Conservation (phyloP, 2,329 filamentous ascomycete genomes). For the Chrysosporium keratinophilum region DNA sequence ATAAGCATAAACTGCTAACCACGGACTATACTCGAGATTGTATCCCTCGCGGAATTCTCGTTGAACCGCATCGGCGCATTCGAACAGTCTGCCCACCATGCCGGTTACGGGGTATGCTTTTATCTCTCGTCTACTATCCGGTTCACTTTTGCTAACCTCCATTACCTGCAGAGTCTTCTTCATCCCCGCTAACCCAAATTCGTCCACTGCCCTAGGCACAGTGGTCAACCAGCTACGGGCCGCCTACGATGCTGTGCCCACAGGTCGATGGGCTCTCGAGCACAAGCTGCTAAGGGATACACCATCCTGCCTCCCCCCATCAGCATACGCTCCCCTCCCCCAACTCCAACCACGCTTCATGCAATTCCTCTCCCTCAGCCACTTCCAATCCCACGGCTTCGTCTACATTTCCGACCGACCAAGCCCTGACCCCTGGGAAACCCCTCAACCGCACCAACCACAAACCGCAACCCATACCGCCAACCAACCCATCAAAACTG, state of each 20-base stretch:
- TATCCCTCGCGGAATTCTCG: too few relatives aligned
- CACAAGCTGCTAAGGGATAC: constrained; percentile 37
- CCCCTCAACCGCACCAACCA: not conserved
- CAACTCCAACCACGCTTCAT: constrained; percentile 30
- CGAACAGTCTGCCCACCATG: not conserved
- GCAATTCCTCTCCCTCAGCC: constrained; percentile 35
- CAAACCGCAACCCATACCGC: not conserved
- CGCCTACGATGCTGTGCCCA: constrained; percentile 27
- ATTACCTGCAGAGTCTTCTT: constrained; percentile 32
- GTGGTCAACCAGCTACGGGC: constrained; percentile 33
- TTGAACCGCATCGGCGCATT: too few relatives aligned
- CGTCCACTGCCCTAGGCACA: constrained; percentile 27
- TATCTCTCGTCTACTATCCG: constrained; percentile 1
- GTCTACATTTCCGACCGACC: constrained; percentile 31
- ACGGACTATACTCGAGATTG: too few relatives aligned
- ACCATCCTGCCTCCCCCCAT: constrained; percentile 30
- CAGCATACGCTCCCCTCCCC: constrained; percentile 23
- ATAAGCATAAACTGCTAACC: too few relatives aligned
- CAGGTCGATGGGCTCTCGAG: constrained; percentile 34
- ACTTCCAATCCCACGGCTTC: constrained; percentile 33
- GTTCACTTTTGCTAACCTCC: constrained; percentile 9
- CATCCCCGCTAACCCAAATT: constrained; percentile 33
- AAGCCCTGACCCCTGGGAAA: constrained; percentile 15
- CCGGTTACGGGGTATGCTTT: constrained; percentile 24
- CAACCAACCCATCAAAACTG: not conserved